Base-by-base conservation (phyloP, 495 filamentous ascomycete genomes). In the Talaromyces trachyspermus region DNA sequence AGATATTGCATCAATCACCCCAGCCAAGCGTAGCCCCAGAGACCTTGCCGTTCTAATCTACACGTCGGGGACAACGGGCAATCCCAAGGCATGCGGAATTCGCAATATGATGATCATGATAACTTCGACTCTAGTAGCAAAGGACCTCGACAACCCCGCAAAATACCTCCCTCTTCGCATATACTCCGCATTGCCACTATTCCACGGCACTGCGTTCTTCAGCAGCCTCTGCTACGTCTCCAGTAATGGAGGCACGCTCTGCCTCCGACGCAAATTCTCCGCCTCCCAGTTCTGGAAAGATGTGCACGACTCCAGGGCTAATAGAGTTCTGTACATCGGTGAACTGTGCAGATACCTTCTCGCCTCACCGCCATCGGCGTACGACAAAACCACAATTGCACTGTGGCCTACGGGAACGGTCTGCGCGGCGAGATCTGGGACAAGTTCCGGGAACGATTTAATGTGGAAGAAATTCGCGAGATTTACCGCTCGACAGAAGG, bases 401-500 rank as follows among this genome's bases (percentile, higher is more conserved):
- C 83, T 14, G 55, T 85, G 2, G 92, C 90, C 1, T 79, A 84
- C 32, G 92, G 92, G 1, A 98, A 97, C 54, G 92, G 92, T 10
- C 64, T 98, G 3, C 80, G 92, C 1, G 88, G 85, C 1, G 92
- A 98, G 52, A 84, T 97, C 25, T 98, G 92, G 92, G 77, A 86
- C 8, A 66, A 65, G 4, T 95, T 98, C 74, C 85, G 86, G 52
- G 68, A 82, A 12, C 85, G 92, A 19, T 98, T 96, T 62, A 79
- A 73, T 24, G 86, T 98, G 36, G 71, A 81, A 2, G 79, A 80
- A 12, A 81, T 98, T 32, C 80, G 75, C 29, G 92, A 98, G 59
- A 95, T 98, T 63, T 98, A 96, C 62, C 80, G 80, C 17, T 79
- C 89, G 0, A 97, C 92, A 0, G 92, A 98, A 57, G 88, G 86